Evolutionary conservation across 164 flowering plant species (phyloP), one percentile per base, ranked within the genome.

Genomic region (Vitis rotundifolia): DNA sequence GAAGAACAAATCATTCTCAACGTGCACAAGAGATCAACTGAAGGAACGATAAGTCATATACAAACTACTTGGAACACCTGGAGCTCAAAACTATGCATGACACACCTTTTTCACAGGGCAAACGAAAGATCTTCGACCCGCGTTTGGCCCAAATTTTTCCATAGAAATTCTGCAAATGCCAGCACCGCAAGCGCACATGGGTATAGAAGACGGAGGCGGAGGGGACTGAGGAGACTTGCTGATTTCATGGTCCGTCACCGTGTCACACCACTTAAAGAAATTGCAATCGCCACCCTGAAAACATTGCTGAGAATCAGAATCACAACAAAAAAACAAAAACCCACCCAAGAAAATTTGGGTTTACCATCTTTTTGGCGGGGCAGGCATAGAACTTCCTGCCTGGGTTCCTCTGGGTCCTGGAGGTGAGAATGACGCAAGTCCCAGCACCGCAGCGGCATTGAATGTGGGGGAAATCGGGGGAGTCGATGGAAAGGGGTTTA

Each of bases 201-300:
- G 81, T 11, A 52, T 26, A 8, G 63, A 2, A 19, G 60, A 44
- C 29, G 52, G 52, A 29, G 73, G 72, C 44, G 5, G 44, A 60
- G 68, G 61, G n/a, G 14, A 13, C 16, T 3, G 44, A 37, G 44
- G 44, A 37, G 44, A 37, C 44, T 37, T 37, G 44, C 44, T 15
- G 0, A n/a, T 51, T 26, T 54, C 28, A 22, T 63, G 56, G 11
- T 52, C 28, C 0, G 18, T 61, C 15, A 37, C 51, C 12, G 12
- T n/a, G 63, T 85, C 83, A 61, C 79, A 80, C 89, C 89, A 85
- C 50, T 73, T 31, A 44, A 83, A 83, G 22, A 71, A 75, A 0
- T 11, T 1, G 55, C 85, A 81, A 2, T 18, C 0, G 5, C 1
- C 1, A 14, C 5, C 73, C 83, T 82, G 26, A 11, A 51, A 56